Evolutionary conservation across 2,329 filamentous ascomycete species (phyloP), one percentile per base, ranked within the genome.

Genomic region (Neopestalotiopsis sp.): DNA sequence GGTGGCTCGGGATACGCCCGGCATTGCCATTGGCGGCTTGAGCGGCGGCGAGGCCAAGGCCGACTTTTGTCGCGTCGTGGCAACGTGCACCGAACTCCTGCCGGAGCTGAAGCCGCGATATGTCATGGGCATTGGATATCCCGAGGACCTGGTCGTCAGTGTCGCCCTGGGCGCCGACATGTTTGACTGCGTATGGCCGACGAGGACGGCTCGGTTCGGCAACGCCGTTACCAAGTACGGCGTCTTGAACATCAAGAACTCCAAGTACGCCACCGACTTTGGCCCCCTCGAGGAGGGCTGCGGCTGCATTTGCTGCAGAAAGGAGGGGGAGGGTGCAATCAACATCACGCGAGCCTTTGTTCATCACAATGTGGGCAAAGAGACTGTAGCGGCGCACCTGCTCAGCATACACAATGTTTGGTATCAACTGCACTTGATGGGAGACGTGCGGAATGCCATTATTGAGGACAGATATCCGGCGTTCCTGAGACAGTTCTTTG

Each of bases 141-240:
- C 96, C 1, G 96, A 98, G 82, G 96, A 99, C 77, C 85, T 99
- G 68, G 89, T 99, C 1, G 95, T 99, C 53, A 56, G 94, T 66
- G 91, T 98, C 4, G 96, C 96, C 1, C 87, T 99, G 0, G 96
- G 96, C 3, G 96, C 96, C 63, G 96, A 99, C 81, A 99, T 99
- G 96, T 99, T 99, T 79, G 96, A 99, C 82, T 99, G 97, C 78
- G 96, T 99, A 6, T 99, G 96, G 96, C 97, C 96, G 1, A 98
- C 96, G 4, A 88, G 96, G 67, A 99, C 96, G 45, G 96, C 96
- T 78, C 90, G 96, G 42, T 99, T 99, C 77, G 96, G 97, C 70
- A 98, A 98, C 77, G 96, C 95, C 49, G 89, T 99, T 69, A 98
- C 95, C 2, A 88, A 89, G 68, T 76, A 85, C 57, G 97, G 96